These are phyloP conservation scores for Cyclotella atomus DNA, from an alignment of 108 stramenopile species.

Conservation along the genomic window DNA sequence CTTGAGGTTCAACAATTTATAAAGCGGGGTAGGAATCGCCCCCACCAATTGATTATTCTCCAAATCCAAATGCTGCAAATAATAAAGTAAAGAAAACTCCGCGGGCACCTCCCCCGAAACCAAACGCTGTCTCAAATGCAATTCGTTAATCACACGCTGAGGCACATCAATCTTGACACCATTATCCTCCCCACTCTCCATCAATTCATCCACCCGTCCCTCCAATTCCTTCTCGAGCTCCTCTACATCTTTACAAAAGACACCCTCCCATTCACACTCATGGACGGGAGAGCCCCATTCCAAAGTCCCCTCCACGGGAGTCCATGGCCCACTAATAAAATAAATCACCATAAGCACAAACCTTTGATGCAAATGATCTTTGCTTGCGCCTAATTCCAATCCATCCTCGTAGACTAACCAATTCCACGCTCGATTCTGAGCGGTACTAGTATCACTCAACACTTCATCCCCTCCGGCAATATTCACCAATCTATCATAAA, in stretches of 20 bases:
- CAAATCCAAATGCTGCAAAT: conserved; percentile 51
- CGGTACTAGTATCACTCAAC: conserved; percentile 25
- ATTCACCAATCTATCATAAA: conserved; percentile 20
- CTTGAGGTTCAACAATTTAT: conserved; percentile 57
- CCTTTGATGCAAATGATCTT: conserved; percentile 42
- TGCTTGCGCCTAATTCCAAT: conserved; percentile 38
- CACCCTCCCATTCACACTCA: conserved; percentile 53
- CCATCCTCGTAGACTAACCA: conserved; percentile 54
- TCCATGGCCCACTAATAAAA: conserved; percentile 45
- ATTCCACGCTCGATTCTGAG: conserved; percentile 39
- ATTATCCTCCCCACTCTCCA: conserved; percentile 33
- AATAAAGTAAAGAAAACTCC: conserved; percentile 45
- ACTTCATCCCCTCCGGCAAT: conserved; percentile 26
- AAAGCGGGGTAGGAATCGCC: conserved; percentile 43
- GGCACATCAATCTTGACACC: conserved; percentile 50
- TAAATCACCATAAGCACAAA: conserved; percentile 54
- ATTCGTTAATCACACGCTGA: conserved; percentile 25
- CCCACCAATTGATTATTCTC: conserved; percentile 56
- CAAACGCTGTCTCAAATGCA: conserved; percentile 38
- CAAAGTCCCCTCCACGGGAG: conserved; percentile 39
- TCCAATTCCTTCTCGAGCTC: conserved; percentile 31
- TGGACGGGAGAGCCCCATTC: conserved; percentile 51
- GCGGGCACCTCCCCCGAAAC: conserved; percentile 41
- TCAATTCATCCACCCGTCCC: conserved; percentile 33
- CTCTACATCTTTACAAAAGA: conserved; percentile 36